Evolutionary conservation across 257 asterid species (phyloP).

Genomic region (Anisodus acutangulus): DNA sequence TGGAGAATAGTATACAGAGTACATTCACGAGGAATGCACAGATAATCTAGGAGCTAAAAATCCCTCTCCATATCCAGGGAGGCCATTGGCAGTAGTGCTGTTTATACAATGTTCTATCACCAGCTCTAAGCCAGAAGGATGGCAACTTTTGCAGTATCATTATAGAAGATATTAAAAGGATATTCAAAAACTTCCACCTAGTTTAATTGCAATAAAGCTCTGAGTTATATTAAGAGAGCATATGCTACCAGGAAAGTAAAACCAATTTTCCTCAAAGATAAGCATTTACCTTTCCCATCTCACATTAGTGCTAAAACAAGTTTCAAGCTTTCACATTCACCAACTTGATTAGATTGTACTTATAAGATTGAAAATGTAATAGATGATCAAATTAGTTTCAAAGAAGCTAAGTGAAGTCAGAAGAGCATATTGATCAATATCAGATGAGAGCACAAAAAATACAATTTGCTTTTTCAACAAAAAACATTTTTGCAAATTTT

Average conservation of each 20-base stretch:
- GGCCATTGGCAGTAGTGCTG: not conserved
- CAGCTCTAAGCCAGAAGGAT: not conserved
- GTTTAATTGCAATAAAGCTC: slow-evolving; percentile 11
- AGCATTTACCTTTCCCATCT: not conserved
- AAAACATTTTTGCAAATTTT: not conserved
- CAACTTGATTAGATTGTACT: not conserved
- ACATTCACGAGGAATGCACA: slow-evolving; percentile 14
- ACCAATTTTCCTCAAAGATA: not conserved
- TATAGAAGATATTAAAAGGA: slow-evolving; percentile 16
- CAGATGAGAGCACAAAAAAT: not conserved
- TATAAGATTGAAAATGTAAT: not conserved
- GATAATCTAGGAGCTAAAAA: slow-evolving; percentile 8
- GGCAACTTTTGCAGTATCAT: not conserved
- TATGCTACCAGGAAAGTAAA: not conserved
- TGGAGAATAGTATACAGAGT: not conserved
- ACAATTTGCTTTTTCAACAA: slow-evolving; percentile 24
- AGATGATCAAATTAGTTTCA: slow-evolving; percentile 7
- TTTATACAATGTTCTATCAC: slow-evolving; percentile 1
- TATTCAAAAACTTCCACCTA: slow-evolving; percentile 9
- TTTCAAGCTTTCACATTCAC: slow-evolving; percentile 16
- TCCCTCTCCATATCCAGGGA: slow-evolving; percentile 17
- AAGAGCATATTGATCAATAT: not conserved
- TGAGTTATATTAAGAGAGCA: not conserved
- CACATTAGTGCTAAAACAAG: not conserved
- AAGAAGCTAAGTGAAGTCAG: not conserved